A percentile compares a stretch with the other conserved stretches of the same genome.
phyloP scores from a whole-genome alignment of 441 rosid genomes.

The Rhodomyrtus psidioides region DNA sequence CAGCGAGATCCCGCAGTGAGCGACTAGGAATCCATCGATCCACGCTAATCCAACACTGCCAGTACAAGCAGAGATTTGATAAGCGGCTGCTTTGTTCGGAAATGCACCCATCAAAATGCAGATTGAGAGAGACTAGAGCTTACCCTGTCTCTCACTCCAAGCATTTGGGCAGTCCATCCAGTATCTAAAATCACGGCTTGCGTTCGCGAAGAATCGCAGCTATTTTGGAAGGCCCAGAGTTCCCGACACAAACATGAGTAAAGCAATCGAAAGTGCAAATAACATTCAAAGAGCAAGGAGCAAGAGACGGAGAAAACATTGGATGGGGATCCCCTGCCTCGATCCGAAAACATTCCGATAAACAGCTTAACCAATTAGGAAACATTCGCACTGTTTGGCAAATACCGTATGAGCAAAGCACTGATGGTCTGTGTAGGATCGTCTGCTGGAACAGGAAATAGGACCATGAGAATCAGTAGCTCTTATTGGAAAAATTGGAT shows the following conservation, averaged over 20 bases:
- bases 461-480: background rate
- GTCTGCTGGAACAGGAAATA: background rate
- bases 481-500: constrained; percentile 26
- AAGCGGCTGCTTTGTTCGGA: background rate
- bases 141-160: background rate
- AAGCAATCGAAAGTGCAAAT: background rate
- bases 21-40: background rate
- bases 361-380: background rate
- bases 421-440: background rate
- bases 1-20: background rate
- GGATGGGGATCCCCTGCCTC: too few relatives aligned
- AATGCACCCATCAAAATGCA: background rate
- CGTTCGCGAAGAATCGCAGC: background rate
- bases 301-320: background rate
- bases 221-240: background rate
- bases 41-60: background rate
- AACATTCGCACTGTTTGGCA: background rate
- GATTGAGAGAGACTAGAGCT: background rate
- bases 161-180: background rate
- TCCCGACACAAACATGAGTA: background rate
- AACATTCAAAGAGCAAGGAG: background rate
- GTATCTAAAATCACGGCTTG: background rate
- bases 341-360: background rate
- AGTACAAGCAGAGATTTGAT: background rate
- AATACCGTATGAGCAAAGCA: background rate